These are phyloP conservation scores for Monosporascus sp. DNA, from an alignment of 2,329 filamentous ascomycete genomes.

Conservation along the genomic window DNA sequence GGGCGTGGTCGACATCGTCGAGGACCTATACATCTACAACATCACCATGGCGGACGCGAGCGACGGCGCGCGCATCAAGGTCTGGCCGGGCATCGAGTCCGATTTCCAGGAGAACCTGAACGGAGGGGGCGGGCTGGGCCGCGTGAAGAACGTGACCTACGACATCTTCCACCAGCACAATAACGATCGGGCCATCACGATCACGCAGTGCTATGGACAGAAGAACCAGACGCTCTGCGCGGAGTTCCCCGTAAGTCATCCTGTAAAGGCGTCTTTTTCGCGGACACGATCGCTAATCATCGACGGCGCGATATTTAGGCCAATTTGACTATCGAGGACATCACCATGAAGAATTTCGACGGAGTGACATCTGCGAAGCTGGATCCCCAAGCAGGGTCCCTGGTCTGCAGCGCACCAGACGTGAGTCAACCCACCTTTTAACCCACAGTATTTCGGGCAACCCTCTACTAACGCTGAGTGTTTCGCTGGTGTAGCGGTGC, in stretches of 20 bases:
- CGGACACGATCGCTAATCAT: background rate
- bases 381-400: conserved; percentile 12
- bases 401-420: conserved; percentile 14
- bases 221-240: conserved; percentile 30
- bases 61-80: conserved; percentile 67
- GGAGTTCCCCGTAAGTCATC: conserved; percentile 23
- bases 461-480: background rate
- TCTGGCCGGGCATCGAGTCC: conserved; percentile 57
- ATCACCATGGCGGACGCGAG: conserved; percentile 53
- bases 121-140: conserved; percentile 56
- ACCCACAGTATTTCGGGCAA: background rate
- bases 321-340: conserved; percentile 14
- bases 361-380: conserved; percentile 10
- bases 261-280: background rate
- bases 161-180: conserved; percentile 55
- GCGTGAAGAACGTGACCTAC: conserved; percentile 63
- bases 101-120: conserved; percentile 54
- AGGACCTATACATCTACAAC: conserved; percentile 63
- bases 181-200: conserved; percentile 59
- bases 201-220: conserved; percentile 59
- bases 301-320: conserved; percentile 1
- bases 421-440: conserved; percentile 3
- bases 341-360: conserved; percentile 16
- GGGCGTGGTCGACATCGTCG: conserved; percentile 58
- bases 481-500: conserved; percentile 6